These are phyloP conservation scores for Thinopyrum elongatum DNA, from an alignment of 176 grass and related monocot species.

Conservation along the genomic window DNA sequence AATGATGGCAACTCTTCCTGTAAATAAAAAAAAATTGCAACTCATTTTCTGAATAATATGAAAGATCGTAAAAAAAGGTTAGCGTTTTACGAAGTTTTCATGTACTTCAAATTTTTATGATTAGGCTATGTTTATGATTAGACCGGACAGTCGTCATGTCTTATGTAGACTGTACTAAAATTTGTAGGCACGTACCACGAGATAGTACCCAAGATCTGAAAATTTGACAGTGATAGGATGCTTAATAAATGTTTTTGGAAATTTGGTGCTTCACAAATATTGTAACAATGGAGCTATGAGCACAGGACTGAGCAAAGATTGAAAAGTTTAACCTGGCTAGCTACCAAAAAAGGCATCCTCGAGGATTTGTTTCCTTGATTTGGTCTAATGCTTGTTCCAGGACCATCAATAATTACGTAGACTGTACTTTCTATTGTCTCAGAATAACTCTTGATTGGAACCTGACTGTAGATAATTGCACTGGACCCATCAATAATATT, in stretches of 20 bases:
- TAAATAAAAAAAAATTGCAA: too few relatives aligned
- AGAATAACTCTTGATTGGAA: too few relatives aligned
- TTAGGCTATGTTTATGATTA: neutral
- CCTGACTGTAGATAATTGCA: too few relatives aligned
- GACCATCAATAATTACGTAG: neutral
- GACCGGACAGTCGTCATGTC: neutral
- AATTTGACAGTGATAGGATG: slow-evolving; percentile 6
- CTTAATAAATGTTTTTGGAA: slow-evolving; percentile 10
- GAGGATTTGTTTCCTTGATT: neutral
- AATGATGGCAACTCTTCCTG: too few relatives aligned
- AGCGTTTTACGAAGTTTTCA: too few relatives aligned
- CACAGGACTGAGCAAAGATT: too few relatives aligned
- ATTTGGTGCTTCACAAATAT: neutral
- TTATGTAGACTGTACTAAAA: neutral
- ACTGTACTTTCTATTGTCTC: too few relatives aligned
- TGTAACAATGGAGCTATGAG: neutral
- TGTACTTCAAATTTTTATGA: too few relatives aligned
- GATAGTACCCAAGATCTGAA: slow-evolving; percentile 29
- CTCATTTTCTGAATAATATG: too few relatives aligned
- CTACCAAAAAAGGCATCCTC: neutral
- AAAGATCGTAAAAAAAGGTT: too few relatives aligned
- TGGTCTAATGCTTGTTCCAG: neutral
- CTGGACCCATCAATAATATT: too few relatives aligned
- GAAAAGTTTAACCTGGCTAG: neutral
- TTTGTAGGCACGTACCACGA: neutral